Base-by-base conservation (phyloP, 2,329 filamentous ascomycete genomes). In the Claviceps paspali region DNA sequence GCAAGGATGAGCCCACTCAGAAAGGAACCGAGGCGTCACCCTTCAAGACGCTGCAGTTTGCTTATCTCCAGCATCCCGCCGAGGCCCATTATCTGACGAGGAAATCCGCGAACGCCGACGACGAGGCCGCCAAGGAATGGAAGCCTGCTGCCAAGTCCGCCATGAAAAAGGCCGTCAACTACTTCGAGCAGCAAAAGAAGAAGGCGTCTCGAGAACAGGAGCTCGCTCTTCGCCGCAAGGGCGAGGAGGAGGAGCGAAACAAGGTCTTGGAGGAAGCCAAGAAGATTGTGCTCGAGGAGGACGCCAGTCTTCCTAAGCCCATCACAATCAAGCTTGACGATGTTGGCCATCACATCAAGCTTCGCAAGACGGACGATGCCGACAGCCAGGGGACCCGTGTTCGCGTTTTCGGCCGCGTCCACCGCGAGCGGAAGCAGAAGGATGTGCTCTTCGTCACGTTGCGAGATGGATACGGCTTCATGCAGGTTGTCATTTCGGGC, bases 371-470 rank as follows among this genome's bases (percentile, higher is more conserved):
- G 32, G 46, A 76, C 59, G 52, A 52, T 37, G 43, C 47, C 17
- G 55, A 65, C 26, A 63, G 62, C 43, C 72, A 74, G 57, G 84
- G 82, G 45, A 78, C 78, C 30, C 71, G 85, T 37, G 82, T 93
- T 42, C 75, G 78, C 49, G 82, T 93, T 21, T 73, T 79, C 45
- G 86, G 87, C 40, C 73, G 85, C 46, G 82, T 93, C 38, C 84
- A 93, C 61, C 75, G 83, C 41, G 64, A 87, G 56, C 73, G 84
- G 43, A 68, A 73, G 43, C 87, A 94, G 62, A 91, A 88, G 61
- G 79, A 83, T 52, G 73, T 84, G 45, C 78, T 85, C 39, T 95
- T 94, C 61, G 68, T 94, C 53, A 88, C 80, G n/a, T 65, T 94
- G 45, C 70, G 78, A 44, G 84, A 92, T 54, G 87, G 87, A 41